These are phyloP conservation scores for Diaporthe citri DNA, from an alignment of 2,329 filamentous ascomycete genomes.

Conservation along the genomic window DNA sequence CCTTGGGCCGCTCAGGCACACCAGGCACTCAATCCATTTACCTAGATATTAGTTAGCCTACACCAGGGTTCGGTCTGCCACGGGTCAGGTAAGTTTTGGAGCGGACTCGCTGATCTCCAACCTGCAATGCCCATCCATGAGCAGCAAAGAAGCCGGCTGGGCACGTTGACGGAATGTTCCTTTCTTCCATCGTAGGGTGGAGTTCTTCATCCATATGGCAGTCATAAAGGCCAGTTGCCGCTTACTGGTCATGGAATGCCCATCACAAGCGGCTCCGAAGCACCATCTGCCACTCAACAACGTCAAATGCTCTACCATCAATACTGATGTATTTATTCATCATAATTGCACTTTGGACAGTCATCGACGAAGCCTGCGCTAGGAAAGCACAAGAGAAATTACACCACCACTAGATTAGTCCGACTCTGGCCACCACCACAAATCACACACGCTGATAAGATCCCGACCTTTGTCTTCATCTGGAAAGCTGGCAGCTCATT, in stretches of 20 bases:
- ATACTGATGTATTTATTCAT: not conserved
- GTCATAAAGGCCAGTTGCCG: not conserved
- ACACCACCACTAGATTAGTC: conserved; percentile 25
- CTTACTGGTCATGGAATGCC: not conserved
- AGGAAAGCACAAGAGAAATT: conserved; percentile 26
- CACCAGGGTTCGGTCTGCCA: not conserved
- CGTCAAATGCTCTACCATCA: not conserved
- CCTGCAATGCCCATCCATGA: not conserved
- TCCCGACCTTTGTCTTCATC: conserved; percentile 19
- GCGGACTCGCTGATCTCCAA: not conserved
- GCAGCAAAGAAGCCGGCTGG: not conserved
- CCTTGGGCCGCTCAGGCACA: not conserved
- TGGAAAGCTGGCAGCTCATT: conserved; percentile 18
- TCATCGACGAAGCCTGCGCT: conserved; percentile 2
- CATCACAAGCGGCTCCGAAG: not conserved
- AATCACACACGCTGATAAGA: conserved; percentile 18
- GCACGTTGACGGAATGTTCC: not conserved
- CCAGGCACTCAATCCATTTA: not conserved
- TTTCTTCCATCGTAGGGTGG: not conserved
- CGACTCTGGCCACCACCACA: conserved; percentile 6
- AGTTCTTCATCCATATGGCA: not conserved
- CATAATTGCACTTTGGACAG: conserved; percentile 21
- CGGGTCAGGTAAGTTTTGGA: not conserved
- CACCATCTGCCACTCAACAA: not conserved
- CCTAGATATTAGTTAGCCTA: not conserved